These are phyloP conservation scores for Cercis canadensis DNA, from an alignment of 306 rosid genomes.

Conservation along the genomic window DNA sequence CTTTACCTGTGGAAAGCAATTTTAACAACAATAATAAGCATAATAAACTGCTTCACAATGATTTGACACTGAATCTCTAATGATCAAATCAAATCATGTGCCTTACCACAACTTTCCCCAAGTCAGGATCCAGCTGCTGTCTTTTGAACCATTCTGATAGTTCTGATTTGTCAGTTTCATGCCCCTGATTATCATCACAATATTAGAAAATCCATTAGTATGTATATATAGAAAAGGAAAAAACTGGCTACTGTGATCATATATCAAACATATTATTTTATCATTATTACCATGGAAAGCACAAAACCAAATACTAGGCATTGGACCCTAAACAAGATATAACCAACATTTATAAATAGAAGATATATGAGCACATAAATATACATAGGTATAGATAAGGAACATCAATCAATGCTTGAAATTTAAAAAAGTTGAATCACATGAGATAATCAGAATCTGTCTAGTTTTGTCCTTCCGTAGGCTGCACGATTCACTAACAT, in stretches of 20 bases:
- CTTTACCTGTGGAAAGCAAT: constrained; percentile 67
- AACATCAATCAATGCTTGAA: neutral
- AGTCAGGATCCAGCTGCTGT: constrained; percentile 66
- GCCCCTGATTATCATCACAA: constrained; percentile 57
- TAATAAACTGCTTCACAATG: constrained; percentile 28
- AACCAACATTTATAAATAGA: neutral
- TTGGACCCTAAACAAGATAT: neutral
- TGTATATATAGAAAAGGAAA: neutral
- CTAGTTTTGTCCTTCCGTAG: neutral
- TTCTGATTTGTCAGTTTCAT: constrained; percentile 58
- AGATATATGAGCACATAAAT: neutral
- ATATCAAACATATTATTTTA: neutral
- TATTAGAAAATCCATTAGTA: constrained; percentile 31
- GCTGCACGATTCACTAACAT: neutral
- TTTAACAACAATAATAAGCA: constrained; percentile 14
- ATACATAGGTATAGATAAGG: neutral
- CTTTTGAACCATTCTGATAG: constrained; percentile 77
- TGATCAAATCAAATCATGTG: constrained; percentile 42
- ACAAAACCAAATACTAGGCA: neutral
- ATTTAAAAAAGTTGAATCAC: neutral
- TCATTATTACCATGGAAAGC: neutral
- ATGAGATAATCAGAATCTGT: neutral
- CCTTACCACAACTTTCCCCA: constrained; percentile 93
- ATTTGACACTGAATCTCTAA: constrained; percentile 20
- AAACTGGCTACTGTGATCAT: neutral